Evolutionary conservation across 2,329 filamentous ascomycete species (phyloP), one percentile per base, ranked within the genome.

Genomic region (Pseudogymnoascus pannorum): DNA sequence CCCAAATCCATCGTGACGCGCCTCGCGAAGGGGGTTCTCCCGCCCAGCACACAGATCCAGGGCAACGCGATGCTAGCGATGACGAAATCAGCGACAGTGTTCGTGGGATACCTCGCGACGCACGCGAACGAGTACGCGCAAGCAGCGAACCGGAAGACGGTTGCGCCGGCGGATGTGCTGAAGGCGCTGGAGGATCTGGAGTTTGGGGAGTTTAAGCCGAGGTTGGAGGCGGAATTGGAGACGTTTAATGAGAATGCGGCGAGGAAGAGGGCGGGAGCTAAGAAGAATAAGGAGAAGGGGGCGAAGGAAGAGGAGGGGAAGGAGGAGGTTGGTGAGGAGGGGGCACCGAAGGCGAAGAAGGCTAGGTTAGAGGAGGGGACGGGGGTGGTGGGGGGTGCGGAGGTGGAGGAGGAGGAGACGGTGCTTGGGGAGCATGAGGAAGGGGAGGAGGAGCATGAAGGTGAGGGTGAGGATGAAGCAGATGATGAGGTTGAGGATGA

Each of bases 1-100:
- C 90, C 90, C 31, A 91, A 90, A 71, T 91, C 88, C 5, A 91
- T 93, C 75, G 87, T 93, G 66, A 88, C 88, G 60, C 81, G 89
- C 60, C 80, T 94, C 33, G 88, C 89, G 40, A 93, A 93, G 76
- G 87, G 88, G 40, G 88, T 91, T 5, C 77, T 94, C 4, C 89
- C 90, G 0, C 81, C 88, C 5, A 92, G 92, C 71, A 92, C 89
- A 4, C 88, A 91, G 74, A 89, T 93, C 57, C 89, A 93, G 72
- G 89, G 87, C 70, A 91, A 92, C 76, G 90, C 90, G 42, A 83
- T 92, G 60, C 75, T 91, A 59, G 90, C 89, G 8, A 81, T 94
- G 77, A 88, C 84, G 66, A 92, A 92, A 75, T 89, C 88, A 73
- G 87, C 90, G 6, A 92, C 88, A 1, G 86, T 94, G 0, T 94